Evolutionary conservation across 2,329 filamentous ascomycete species (phyloP).

Genomic region (Penicillium digitatum): DNA sequence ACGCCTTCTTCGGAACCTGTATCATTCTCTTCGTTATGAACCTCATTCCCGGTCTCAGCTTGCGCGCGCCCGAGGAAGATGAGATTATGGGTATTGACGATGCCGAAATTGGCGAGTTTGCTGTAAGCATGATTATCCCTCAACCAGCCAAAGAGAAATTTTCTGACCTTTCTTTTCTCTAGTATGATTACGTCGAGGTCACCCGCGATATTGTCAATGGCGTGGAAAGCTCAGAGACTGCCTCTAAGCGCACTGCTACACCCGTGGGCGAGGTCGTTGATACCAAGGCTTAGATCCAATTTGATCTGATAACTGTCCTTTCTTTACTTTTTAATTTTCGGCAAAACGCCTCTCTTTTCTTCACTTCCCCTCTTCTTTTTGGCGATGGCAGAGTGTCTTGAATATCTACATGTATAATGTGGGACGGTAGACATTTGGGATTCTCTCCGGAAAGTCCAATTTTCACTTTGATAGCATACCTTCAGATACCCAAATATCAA

Average conservation of each 20-base stretch:
- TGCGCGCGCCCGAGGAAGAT: constrained; percentile 71
- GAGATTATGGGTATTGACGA: constrained; percentile 85
- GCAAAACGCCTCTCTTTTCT: background rate
- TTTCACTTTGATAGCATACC: background rate
- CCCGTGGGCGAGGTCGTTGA: constrained; percentile 23
- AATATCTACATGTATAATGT: background rate
- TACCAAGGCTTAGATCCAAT: constrained; percentile 22
- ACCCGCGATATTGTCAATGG: constrained; percentile 62
- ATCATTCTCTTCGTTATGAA: constrained; percentile 78
- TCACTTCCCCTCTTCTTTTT: background rate
- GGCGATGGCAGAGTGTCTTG: background rate
- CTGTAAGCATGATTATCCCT: constrained; percentile 47
- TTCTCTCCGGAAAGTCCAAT: background rate
- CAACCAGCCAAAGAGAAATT: background rate
- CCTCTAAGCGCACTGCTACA: constrained; percentile 31
- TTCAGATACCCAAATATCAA: constrained; percentile 14
- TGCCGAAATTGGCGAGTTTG: constrained; percentile 86
- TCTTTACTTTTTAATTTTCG: constrained; percentile 9
- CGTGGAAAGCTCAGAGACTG: constrained; percentile 27
- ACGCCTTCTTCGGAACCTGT: constrained; percentile 74
- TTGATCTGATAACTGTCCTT: background rate
- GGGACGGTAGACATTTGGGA: background rate
- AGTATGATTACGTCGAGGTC: constrained; percentile 87
- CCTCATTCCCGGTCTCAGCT: constrained; percentile 68
- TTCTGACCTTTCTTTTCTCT: constrained; percentile 9